Percentiles rank a stretch among this genome's conserved stretches.
phyloP scores from a whole-genome alignment of 1,284 basidiomycete species.

The Fomitopsis pinicola region DNA sequence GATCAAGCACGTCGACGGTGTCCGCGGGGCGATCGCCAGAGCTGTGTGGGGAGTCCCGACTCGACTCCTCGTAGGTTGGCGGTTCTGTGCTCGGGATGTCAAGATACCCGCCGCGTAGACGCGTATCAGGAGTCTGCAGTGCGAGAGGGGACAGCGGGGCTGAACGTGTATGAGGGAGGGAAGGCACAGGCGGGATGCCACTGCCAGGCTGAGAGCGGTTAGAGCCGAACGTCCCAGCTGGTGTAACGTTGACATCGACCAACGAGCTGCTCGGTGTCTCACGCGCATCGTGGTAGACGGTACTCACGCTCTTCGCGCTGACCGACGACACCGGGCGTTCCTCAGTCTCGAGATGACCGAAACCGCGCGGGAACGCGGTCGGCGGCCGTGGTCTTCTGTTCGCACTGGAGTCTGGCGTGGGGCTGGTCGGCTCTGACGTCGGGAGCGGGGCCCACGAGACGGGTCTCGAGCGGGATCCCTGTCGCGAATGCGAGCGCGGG shows the following conservation, averaged over 20 bases:
- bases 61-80: conserved; percentile 31
- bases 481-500: conserved; percentile 23
- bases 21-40: conserved; percentile 14
- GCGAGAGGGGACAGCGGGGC: conserved; percentile 15
- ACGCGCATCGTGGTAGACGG: conserved; percentile 55
- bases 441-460: conserved; percentile 15
- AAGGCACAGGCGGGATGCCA: conserved; percentile 32
- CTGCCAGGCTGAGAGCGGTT: conserved; percentile 5
- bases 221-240: conserved; percentile 16
- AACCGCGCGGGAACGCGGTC: conserved; percentile 15
- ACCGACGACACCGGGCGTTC: conserved; percentile 52
- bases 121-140: conserved; percentile 8
- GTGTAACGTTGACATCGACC: conserved; percentile 24
- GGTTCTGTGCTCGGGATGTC: conserved; percentile 20
- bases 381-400: conserved; percentile 15
- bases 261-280: conserved; percentile 41
- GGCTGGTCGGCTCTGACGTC: conserved; percentile 10
- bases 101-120: conserved; percentile 19
- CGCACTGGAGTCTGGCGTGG: conserved; percentile 10
- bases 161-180: conserved; percentile 9
- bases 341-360: conserved; percentile 34
- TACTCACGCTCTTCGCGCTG: conserved; percentile 50
- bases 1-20: conserved; percentile 51
- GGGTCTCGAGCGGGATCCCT: conserved; percentile 27
- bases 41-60: conserved; percentile 12